Evolutionary conservation across 257 asterid species (phyloP).

Genomic region (Nicotiana knightiana): DNA sequence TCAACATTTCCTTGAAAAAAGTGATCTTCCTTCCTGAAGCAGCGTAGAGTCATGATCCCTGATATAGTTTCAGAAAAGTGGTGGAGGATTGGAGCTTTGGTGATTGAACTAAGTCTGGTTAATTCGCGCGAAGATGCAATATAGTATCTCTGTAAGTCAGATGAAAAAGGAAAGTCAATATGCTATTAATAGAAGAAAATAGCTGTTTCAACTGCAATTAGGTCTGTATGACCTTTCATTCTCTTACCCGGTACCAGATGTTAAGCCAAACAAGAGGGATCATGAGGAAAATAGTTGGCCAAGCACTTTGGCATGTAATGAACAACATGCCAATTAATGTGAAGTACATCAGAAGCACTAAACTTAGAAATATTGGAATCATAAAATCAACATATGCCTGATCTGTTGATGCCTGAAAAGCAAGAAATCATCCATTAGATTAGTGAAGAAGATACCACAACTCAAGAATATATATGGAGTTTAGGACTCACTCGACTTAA

Average conservation of each 20-base stretch:
- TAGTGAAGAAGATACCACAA: neutral
- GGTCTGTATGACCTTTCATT: neutral
- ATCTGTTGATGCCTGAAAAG: slow-evolving; percentile 59
- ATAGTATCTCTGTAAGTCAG: slow-evolving; percentile 43
- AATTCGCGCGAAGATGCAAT: slow-evolving; percentile 66
- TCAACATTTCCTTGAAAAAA: slow-evolving; percentile 45
- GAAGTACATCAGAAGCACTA: slow-evolving; percentile 30
- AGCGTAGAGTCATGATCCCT: slow-evolving; percentile 65
- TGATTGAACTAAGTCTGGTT: slow-evolving; percentile 57
- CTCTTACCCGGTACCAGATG: slow-evolving; percentile 62
- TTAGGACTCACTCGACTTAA: slow-evolving; percentile 54
- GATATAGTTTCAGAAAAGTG: slow-evolving; percentile 67
- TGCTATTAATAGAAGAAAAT: neutral
- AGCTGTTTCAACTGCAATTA: neutral
- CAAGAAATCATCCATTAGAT: neutral
- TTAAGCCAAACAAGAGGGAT: slow-evolving; percentile 62
- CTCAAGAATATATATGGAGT: neutral
- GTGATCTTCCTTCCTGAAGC: slow-evolving; percentile 44
- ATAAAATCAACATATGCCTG: slow-evolving; percentile 44
- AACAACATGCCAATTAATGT: slow-evolving; percentile 37
- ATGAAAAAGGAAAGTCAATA: neutral
- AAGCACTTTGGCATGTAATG: slow-evolving; percentile 50
- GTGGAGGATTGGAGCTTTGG: slow-evolving; percentile 71
- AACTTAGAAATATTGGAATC: slow-evolving; percentile 42
- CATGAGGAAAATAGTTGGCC: slow-evolving; percentile 56